Evolutionary conservation across 345 rosid genomes (phyloP).

Genomic region (Mercurialis annua): DNA sequence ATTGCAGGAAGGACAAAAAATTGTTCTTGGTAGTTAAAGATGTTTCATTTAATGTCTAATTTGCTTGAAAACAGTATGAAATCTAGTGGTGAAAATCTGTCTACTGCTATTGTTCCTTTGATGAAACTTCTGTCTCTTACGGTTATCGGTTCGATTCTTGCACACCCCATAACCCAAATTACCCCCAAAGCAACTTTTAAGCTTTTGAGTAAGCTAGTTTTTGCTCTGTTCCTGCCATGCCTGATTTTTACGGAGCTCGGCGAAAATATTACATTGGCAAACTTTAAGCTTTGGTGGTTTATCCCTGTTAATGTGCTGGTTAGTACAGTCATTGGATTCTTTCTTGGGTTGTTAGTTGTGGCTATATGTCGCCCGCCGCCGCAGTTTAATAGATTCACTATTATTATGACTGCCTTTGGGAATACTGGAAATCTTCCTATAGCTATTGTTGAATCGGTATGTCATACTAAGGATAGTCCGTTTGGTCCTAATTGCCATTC

Average conservation of each 20-base stretch:
- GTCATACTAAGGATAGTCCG: constrained; percentile 61
- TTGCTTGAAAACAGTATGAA: constrained; percentile 22
- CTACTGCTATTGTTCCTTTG: constrained; percentile 61
- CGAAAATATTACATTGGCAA: constrained; percentile 58
- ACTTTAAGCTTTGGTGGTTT: constrained; percentile 74
- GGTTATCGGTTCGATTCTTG: constrained; percentile 74
- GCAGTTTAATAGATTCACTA: constrained; percentile 65
- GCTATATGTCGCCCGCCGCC: constrained; percentile 79
- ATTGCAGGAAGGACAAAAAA: constrained; percentile 9
- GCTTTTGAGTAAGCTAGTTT: constrained; percentile 90
- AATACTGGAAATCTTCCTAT: constrained; percentile 81
- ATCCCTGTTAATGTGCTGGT: constrained; percentile 81
- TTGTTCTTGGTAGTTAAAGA: constrained; percentile 16
- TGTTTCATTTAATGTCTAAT: constrained; percentile 20
- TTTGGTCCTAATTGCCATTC: constrained; percentile 72
- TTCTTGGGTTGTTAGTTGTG: constrained; percentile 71
- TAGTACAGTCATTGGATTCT: constrained; percentile 58
- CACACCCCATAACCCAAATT: constrained; percentile 55
- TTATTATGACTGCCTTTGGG: constrained; percentile 89
- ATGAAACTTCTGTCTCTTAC: constrained; percentile 74
- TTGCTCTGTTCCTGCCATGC: constrained; percentile 88
- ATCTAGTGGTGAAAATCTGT: constrained; percentile 39
- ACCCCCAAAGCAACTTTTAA: constrained; percentile 69
- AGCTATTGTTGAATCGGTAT: constrained; percentile 81
- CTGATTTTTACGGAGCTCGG: constrained; percentile 86